Conservation (phyloP, 164 flowering plant genomes). For the Litsea cubeba region DNA sequence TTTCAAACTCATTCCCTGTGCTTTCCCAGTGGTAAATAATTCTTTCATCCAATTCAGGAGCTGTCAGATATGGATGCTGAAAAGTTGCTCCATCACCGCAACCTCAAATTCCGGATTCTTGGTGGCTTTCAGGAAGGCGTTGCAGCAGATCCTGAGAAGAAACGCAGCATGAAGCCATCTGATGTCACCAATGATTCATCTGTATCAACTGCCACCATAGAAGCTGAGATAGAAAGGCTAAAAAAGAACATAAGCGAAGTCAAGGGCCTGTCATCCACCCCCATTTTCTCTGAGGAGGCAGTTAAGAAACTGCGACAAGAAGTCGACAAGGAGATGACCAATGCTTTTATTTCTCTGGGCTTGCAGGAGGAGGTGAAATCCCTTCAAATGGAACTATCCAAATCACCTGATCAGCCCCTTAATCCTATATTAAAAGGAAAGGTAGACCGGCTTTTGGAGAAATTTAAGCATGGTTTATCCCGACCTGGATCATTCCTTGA, state of each 20-base stretch:
- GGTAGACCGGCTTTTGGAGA: slow-evolving; percentile 23
- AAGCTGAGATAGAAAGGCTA: slow-evolving; percentile 21
- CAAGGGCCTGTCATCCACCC: slow-evolving; percentile 12
- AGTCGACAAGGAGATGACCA: slow-evolving; percentile 29
- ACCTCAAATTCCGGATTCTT: slow-evolving; percentile 19
- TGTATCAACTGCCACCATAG: slow-evolving; percentile 15
- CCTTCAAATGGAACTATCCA: slow-evolving; percentile 21
- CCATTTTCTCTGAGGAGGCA: slow-evolving; percentile 14
- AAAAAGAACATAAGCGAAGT: slow-evolving; percentile 25
- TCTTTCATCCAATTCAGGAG: slow-evolving; percentile 5
- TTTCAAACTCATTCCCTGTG: not conserved
- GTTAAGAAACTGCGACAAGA: slow-evolving; percentile 28
- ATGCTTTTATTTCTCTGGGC: slow-evolving; percentile 35
- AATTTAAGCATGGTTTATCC: slow-evolving; percentile 19
- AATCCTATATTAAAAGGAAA: slow-evolving; percentile 22
- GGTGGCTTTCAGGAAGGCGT: slow-evolving; percentile 25
- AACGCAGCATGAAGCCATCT: slow-evolving; percentile 23
- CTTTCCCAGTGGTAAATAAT: not conserved
- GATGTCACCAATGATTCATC: slow-evolving; percentile 3
- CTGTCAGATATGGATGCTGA: slow-evolving; percentile 18
- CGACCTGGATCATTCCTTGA: slow-evolving; percentile 6
- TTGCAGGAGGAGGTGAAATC: slow-evolving; percentile 30
- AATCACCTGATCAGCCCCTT: slow-evolving; percentile 19
- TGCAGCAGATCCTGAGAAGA: slow-evolving; percentile 18
- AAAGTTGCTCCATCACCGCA: slow-evolving; percentile 15